Evolutionary conservation across 495 filamentous ascomycete species (phyloP).

Genomic region (Talaromyces wortmannii): DNA sequence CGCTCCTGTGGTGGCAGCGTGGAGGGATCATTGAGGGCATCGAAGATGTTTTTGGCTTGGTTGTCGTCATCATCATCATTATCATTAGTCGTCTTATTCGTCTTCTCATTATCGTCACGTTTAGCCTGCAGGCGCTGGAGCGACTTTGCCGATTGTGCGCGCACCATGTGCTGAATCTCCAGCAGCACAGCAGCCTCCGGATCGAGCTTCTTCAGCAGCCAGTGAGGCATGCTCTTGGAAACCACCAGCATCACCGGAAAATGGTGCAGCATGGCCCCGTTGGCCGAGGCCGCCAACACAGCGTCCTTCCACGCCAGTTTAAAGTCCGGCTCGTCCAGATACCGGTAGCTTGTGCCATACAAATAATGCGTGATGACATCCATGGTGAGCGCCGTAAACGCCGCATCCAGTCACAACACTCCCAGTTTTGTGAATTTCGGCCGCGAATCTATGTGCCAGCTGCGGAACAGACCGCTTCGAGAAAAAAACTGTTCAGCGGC

Average conservation of each 20-base stretch:
- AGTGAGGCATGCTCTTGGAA: constrained; percentile 9
- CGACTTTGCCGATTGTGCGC: constrained; percentile 6
- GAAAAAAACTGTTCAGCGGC: constrained; percentile 39
- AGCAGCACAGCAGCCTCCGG: neutral
- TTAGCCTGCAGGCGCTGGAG: neutral
- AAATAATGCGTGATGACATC: constrained; percentile 39
- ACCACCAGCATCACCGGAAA: constrained; percentile 15
- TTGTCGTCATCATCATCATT: neutral
- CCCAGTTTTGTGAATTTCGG: constrained; percentile 11
- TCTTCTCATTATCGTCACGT: too few relatives aligned
- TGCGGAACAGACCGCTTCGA: constrained; percentile 35
- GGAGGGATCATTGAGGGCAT: constrained; percentile 15
- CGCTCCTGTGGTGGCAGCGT: constrained; percentile 15
- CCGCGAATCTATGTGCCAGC: constrained; percentile 24
- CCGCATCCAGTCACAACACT: constrained; percentile 23
- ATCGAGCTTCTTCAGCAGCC: neutral
- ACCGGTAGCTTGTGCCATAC: constrained; percentile 28
- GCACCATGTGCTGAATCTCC: constrained; percentile 4
- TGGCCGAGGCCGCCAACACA: constrained; percentile 5
- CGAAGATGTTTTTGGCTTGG: constrained; percentile 13
- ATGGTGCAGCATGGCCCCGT: constrained; percentile 10
- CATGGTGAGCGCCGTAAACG: constrained; percentile 27
- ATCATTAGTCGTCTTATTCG: too few relatives aligned
- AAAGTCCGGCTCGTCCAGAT: constrained; percentile 16
- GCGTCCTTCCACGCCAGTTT: constrained; percentile 12